Conservation (phyloP, 2,329 filamentous ascomycete species). For the Paraphaeosphaeria minitans region DNA sequence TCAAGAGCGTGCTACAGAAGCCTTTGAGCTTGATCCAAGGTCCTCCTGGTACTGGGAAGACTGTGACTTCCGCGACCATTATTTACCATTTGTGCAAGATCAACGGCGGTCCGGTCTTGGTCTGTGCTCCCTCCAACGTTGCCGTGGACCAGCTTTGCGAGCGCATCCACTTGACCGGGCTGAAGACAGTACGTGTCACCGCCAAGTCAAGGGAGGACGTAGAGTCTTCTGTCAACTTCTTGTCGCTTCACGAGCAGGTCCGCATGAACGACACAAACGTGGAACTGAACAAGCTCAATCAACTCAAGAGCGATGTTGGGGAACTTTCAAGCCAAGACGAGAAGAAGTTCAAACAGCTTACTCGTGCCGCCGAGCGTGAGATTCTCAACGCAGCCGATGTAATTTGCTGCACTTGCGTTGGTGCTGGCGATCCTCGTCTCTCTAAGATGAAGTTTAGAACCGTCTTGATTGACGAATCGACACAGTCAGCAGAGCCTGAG, state of each 20-base stretch:
- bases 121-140: slow-evolving; percentile 97
- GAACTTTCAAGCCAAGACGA: slow-evolving; percentile 95
- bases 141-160: slow-evolving; percentile 98
- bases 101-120: slow-evolving; percentile 90
- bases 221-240: slow-evolving; percentile 94
- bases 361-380: slow-evolving; percentile 89
- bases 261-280: slow-evolving; percentile 96
- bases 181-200: slow-evolving; percentile 97
- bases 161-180: slow-evolving; percentile 88
- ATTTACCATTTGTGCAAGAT: slow-evolving; percentile 97
- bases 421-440: slow-evolving; percentile 91
- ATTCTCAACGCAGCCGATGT: slow-evolving; percentile 95
- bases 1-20: slow-evolving; percentile 92
- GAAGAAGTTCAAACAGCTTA: slow-evolving; percentile 97
- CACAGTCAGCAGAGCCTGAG: slow-evolving; percentile 95
- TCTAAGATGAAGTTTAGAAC: slow-evolving; percentile 98
- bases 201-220: slow-evolving; percentile 98
- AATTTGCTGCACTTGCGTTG: slow-evolving; percentile 98
- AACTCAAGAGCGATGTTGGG: slow-evolving; percentile 88
- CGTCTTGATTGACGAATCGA: slow-evolving; percentile 96
- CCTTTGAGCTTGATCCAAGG: slow-evolving; percentile 96
- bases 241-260: slow-evolving; percentile 95
- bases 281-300: slow-evolving; percentile 88
- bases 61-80: slow-evolving; percentile 96
- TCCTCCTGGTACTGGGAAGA: slow-evolving; percentile 96